Percentiles rank a stretch among this genome's conserved stretches.
phyloP scores from a whole-genome alignment of 176 grass and related monocot species.

The Zea luxurians region DNA sequence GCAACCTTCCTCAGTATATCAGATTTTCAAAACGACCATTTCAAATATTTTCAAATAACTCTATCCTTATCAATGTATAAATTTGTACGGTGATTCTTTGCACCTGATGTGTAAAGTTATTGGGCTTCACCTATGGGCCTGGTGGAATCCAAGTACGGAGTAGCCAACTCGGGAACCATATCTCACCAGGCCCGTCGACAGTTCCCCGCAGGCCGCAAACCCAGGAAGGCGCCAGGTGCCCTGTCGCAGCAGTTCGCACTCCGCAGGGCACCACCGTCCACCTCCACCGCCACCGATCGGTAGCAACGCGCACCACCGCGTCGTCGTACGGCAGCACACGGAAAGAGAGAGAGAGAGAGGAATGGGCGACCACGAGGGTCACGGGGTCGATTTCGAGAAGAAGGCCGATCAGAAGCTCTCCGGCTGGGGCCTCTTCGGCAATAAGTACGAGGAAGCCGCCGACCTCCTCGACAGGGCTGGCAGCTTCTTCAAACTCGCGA shows the following conservation, averaged over 20 bases:
- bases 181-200: not conserved
- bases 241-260: not conserved
- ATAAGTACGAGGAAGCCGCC: constrained; percentile 79
- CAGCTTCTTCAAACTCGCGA: constrained; percentile 82
- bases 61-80: too few relatives aligned
- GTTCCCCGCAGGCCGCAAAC: not conserved
- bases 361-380: constrained; percentile 71
- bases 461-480: constrained; percentile 80
- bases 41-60: too few relatives aligned
- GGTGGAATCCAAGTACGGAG: too few relatives aligned
- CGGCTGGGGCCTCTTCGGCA: constrained; percentile 74
- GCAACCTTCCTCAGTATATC: too few relatives aligned
- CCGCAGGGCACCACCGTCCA: not conserved
- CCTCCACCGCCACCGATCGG: not conserved
- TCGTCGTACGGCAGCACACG: not conserved
- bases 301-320: not conserved
- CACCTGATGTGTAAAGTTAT: too few relatives aligned
- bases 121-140: too few relatives aligned
- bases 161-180: too few relatives aligned
- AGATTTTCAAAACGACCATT: too few relatives aligned
- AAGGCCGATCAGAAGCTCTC: constrained; percentile 84
- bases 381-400: constrained; percentile 68
- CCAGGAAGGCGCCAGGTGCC: not conserved
- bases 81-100: too few relatives aligned
- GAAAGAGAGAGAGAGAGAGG: not conserved